Base-by-base conservation (phyloP, 352 stramenopile genomes). In the Globisporangium emineosum region DNA sequence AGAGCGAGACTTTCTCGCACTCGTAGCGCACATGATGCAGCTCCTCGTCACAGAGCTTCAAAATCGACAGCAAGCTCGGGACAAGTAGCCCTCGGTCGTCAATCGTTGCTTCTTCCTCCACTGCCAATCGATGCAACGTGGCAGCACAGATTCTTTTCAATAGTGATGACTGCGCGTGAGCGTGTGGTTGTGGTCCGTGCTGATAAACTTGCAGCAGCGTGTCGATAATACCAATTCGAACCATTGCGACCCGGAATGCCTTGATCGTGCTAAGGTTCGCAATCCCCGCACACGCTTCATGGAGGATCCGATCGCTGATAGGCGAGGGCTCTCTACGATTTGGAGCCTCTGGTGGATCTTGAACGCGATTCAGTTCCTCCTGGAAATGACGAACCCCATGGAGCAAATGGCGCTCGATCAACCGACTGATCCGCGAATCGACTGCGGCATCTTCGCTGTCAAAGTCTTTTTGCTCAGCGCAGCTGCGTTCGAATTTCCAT, bases 21-120 rank as follows among this genome's bases (percentile, higher is more conserved):
- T 88, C 78, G 56, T 91, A 92, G n/a, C 79, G 79, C 8, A 90
- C 79, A 64, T 88, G 75, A 25, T 90, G 79, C 5, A 92, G 71
- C 29, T 87, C 81, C 13, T 89, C 83, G 33, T 90, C 81, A 1
- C 56, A 82, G 25, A 87, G 78, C 13, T 66, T 60, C 5, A 92
- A 57, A 17, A 90, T 83, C 7, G 73, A 73, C 9, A 90, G 67
- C 9, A 90, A 56, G 37, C 79, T 89, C 0, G 81, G 79, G 12
- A 92, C 73, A 0, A 92, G 66, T 17, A 79, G 57, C 1, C 51
- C 71, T 7, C 64, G 54, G 6, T 58, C 54, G 42, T 89, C 78
- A 23, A 90, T 62, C 0, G 50, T 59, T 0, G 72, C 76, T 9
- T 73, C 75, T 50, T 91, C 81, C 50, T 92, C 81, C 2, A 88